Evolutionary conservation across 2,329 filamentous ascomycete species (phyloP), one percentile per base, ranked within the genome.

Genomic region (Alternaria sp.): DNA sequence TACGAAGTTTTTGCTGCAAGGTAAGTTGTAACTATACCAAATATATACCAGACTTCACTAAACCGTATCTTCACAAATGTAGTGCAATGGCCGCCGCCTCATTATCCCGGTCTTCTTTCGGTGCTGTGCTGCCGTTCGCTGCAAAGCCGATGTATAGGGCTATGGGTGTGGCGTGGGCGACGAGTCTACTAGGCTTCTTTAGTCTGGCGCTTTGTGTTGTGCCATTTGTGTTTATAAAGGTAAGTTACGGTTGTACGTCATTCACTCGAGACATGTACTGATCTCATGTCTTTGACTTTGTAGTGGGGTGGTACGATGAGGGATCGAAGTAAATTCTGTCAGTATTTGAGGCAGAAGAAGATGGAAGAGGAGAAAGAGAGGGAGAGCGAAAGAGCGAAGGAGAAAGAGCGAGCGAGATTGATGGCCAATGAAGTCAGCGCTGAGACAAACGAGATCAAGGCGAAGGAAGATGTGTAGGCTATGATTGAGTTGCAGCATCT

Each of bases 41-140:
- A 36, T 36, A 14, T 12, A 14, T 36, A 36, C 5, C 14, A 36
- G 14, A 36, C 14, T 7, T 36, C 14, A 36, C 32, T 36, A 12
- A 36, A 7, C 14, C 32, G 32, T 36, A 5, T 36, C 11, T 36
- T 36, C 14, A 14, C 32, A 14, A 7, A 6, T 36, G 14, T 12
- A 36, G 86, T 59, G 92, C 93, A 4, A 84, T 97, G 77, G 92
- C 93, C 12, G 92, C 93, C 45, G 95, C 97, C 72, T 90, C 90
- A 48, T 92, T 95, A 76, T 86, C 91, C 59, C 86, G 94, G 54
- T 93, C 90, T 65, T 83, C 85, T 20, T 95, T 96, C 81, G 93
- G 90, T 61, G 92, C 92, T 0, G 75, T 81, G 2, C 54, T 84
- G 22, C 82, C 82, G 9, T 84, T 84, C 65, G 82, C 81, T 0